phyloP scores from a whole-genome alignment of 2,329 filamentous ascomycete species.

The Pseudogymnoascus verrucosus region DNA sequence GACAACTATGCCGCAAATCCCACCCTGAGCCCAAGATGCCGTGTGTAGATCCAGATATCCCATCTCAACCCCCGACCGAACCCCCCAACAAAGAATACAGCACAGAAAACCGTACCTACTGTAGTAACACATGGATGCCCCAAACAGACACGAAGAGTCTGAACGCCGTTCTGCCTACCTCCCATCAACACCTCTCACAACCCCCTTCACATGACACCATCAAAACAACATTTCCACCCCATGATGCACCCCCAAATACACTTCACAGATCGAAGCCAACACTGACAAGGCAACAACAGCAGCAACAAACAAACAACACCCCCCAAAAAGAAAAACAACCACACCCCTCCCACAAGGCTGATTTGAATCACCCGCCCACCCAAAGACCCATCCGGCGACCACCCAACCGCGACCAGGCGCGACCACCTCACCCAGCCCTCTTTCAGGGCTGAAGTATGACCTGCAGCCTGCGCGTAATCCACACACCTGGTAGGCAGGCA shows the following conservation, averaged over 20 bases:
- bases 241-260: neutral
- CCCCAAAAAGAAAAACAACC: neutral
- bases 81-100: neutral
- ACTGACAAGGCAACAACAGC: neutral
- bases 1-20: neutral
- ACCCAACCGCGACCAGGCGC: neutral
- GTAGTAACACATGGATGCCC: neutral
- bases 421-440: neutral
- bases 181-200: neutral
- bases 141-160: neutral
- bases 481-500: neutral
- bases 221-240: neutral
- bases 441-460: neutral
- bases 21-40: neutral
- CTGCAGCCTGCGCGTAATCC: neutral
- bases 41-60: neutral
- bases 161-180: neutral
- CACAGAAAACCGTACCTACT: neutral
- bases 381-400: neutral
- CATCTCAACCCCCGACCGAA: neutral
- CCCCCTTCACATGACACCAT: neutral
- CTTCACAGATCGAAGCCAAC: neutral
- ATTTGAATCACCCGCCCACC: neutral
- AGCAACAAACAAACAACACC: neutral
- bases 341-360: neutral